These are phyloP conservation scores for Tympanopsis confertula DNA, from an alignment of 2,329 filamentous ascomycete species.

Conservation along the genomic window DNA sequence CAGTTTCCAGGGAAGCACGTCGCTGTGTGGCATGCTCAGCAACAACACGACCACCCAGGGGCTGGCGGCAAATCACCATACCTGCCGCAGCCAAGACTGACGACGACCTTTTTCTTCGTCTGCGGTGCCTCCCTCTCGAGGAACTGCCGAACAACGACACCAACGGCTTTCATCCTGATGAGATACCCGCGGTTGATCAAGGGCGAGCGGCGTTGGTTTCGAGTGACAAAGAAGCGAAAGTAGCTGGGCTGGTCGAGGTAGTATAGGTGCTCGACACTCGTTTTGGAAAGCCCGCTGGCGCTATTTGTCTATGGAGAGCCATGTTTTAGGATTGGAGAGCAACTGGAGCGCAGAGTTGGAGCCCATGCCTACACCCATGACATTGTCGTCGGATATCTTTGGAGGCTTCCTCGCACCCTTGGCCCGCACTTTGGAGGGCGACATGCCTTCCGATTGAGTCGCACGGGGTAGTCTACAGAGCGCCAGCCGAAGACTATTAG, in stretches of 20 bases:
- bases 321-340: slow-evolving; percentile 1
- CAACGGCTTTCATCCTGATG: slow-evolving; percentile 73
- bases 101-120: slow-evolving; percentile 55
- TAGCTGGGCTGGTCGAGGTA: slow-evolving; percentile 68
- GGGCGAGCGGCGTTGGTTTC: slow-evolving; percentile 71
- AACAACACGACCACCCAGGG: slow-evolving; percentile 2
- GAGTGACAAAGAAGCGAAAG: slow-evolving; percentile 78
- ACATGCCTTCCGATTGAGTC: too few relatives aligned
- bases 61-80: slow-evolving; percentile 31
- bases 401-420: too few relatives aligned
- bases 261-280: slow-evolving; percentile 84
- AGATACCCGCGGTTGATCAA: slow-evolving; percentile 85
- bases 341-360: slow-evolving; percentile 2
- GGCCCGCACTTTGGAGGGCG: too few relatives aligned
- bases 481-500: too few relatives aligned
- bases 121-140: slow-evolving; percentile 37
- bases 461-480: too few relatives aligned
- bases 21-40: slow-evolving; percentile 35
- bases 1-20: slow-evolving; percentile 78
- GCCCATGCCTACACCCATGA: too few relatives aligned
- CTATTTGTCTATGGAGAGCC: slow-evolving; percentile 58
- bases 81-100: slow-evolving; percentile 87
- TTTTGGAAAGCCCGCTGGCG: slow-evolving; percentile 83
- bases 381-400: too few relatives aligned
- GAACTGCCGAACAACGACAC: slow-evolving; percentile 64